Conservation (phyloP, 2,329 filamentous ascomycete genomes). For the Verticillium albo-atrum region DNA sequence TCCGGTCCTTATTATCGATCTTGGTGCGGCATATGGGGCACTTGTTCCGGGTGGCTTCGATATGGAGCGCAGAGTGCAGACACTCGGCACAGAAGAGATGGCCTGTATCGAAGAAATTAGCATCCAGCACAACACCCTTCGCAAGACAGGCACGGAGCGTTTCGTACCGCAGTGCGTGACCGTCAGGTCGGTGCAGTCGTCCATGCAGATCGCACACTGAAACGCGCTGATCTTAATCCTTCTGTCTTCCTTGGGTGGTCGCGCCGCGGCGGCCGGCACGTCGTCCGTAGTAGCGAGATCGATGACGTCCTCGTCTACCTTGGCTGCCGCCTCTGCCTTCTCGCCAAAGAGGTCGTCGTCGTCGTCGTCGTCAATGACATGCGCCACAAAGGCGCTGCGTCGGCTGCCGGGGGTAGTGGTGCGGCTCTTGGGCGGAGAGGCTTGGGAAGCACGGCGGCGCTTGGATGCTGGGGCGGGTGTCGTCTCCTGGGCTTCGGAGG, state of each 20-base stretch:
- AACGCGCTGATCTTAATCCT: slow-evolving; percentile 50
- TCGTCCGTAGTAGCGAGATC: slow-evolving; percentile 40
- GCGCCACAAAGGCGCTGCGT: background rate
- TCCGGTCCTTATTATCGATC: slow-evolving; percentile 43
- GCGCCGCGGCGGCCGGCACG: slow-evolving; percentile 34
- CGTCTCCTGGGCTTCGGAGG: slow-evolving; percentile 1
- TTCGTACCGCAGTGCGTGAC: slow-evolving; percentile 63
- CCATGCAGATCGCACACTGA: slow-evolving; percentile 66
- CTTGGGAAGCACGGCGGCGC: slow-evolving; percentile 9
- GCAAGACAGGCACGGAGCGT: background rate
- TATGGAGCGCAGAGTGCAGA: slow-evolving; percentile 55
- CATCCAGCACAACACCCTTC: background rate
- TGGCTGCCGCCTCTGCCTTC: slow-evolving; percentile 7
- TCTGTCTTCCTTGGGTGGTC: slow-evolving; percentile 41
- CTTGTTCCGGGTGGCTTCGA: slow-evolving; percentile 49
- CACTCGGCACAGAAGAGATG: slow-evolving; percentile 63
- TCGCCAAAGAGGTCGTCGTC: slow-evolving; percentile 24
- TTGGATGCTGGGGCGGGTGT: slow-evolving; percentile 2
- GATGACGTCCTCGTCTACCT: slow-evolving; percentile 27
- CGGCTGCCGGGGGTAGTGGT: slow-evolving; percentile 19
- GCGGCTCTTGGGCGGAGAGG: slow-evolving; percentile 5
- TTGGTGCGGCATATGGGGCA: slow-evolving; percentile 62
- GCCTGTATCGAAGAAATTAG: slow-evolving; percentile 32
- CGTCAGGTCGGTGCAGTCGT: slow-evolving; percentile 52
- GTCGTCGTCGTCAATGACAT: slow-evolving; percentile 9